Percentiles rank a stretch among this genome's conserved stretches.
Conservation (phyloP, 2,329 filamentous ascomycete genomes). For the Fusarium marasasianum region DNA sequence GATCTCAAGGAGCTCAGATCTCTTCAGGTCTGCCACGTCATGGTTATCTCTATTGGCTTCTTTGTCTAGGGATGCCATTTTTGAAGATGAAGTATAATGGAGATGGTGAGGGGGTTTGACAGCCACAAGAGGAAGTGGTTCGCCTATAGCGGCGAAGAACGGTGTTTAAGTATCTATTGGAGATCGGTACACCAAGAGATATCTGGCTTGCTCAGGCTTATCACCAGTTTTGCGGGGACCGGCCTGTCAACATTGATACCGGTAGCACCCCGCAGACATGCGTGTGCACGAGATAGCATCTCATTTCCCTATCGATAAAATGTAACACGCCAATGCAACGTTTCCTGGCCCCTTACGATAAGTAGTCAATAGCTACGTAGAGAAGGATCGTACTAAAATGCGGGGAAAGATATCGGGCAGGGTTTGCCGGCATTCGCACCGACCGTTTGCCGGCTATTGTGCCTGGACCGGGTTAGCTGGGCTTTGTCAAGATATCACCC, state of each 20-base stretch:
- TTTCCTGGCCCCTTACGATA: background rate
- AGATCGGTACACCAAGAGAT: background rate
- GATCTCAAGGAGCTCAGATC: background rate
- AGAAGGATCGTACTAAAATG: background rate
- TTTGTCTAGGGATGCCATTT: background rate
- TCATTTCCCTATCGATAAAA: background rate
- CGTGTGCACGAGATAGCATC: background rate
- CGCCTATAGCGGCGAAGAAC: background rate
- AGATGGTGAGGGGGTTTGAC: background rate
- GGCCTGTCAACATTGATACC: background rate
- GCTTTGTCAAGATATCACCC: background rate
- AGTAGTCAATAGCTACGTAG: background rate
- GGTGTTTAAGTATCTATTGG: background rate
- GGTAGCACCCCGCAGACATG: background rate
- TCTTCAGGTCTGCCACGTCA: background rate
- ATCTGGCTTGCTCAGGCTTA: background rate
- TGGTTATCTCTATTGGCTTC: background rate
- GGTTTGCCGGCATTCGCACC: background rate
- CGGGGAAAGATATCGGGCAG: background rate
- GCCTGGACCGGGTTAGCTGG: background rate
- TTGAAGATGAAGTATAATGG: background rate
- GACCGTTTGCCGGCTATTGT: background rate
- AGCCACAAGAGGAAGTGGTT: fast-evolving
- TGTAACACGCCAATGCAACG: background rate
- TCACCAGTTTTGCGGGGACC: background rate